These are phyloP conservation scores for Ambrosiella beaveri DNA, from an alignment of 2,329 filamentous ascomycete genomes.

Conservation along the genomic window DNA sequence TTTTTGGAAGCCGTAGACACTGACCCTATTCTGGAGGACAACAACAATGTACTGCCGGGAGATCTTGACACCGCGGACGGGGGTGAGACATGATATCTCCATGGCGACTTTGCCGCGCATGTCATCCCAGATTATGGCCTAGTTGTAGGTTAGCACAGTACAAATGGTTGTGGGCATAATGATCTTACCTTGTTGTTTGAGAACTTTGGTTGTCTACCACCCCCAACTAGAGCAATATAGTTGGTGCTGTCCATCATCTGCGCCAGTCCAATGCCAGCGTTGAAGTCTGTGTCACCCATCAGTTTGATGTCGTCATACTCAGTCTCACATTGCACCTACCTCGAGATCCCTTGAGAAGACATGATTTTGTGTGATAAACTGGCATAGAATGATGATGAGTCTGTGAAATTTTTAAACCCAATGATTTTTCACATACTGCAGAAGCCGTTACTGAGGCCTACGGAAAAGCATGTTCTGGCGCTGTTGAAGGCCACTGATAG, in stretches of 20 bases:
- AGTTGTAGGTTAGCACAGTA: conserved; percentile 3
- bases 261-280: conserved; percentile 63
- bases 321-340: conserved; percentile 18
- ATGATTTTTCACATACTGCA: conserved; percentile 41
- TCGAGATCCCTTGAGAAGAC: conserved; percentile 43
- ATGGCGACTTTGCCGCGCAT: conserved; percentile 52
- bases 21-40: conserved; percentile 64
- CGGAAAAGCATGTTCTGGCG: conserved; percentile 69
- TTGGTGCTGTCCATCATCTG: conserved; percentile 79
- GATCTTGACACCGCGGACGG: conserved; percentile 64
- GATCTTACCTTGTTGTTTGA: conserved; percentile 58
- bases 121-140: conserved; percentile 86
- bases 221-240: conserved; percentile 78
- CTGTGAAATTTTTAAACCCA: background rate
- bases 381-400: conserved; percentile 13
- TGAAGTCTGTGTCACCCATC: conserved; percentile 40
- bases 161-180: background rate
- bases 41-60: conserved; percentile 62
- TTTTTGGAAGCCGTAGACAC: conserved; percentile 63
- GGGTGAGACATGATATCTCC: conserved; percentile 66
- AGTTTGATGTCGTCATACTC: background rate
- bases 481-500: conserved; percentile 75
- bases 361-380: conserved; percentile 61
- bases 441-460: conserved; percentile 73
- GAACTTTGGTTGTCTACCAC: conserved; percentile 70